Evolutionary conservation across 2,329 filamentous ascomycete species (phyloP), one percentile per base, ranked within the genome.

Genomic region (Passalora sequoiae): DNA sequence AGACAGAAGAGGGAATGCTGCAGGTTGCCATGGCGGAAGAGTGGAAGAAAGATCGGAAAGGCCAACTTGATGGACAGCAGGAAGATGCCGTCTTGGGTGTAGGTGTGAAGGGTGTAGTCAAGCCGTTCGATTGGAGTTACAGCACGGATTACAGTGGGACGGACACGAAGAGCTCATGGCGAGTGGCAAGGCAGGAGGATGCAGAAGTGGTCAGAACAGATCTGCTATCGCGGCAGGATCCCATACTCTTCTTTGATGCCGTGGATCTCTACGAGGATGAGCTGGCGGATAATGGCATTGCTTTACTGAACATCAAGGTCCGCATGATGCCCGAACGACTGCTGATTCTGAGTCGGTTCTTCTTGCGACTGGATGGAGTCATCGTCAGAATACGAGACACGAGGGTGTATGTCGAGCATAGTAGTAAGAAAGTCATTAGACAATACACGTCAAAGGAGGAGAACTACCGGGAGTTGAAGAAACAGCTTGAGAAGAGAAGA

Each of bases 111-210:
- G 88, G 96, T 62, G 83, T 96, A 19, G 87, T 98, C 42, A 89
- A 89, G 69, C 89, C 91, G 3, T 98, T 94, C 64, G 92, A 98
- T 69, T 98, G 92, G 92, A 95, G 88, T 50, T 98, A 97, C 69
- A 92, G 82, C 54, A 95, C 91, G 25, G 77, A 83, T 54, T 98
- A 95, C 67, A 77, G 76, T 44, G 92, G 92, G 38, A 87, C 84
- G 3, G 19, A 28, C 4, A 46, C 31, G 17, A 30, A 50, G 4
- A 41, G 49, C n/a, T 38, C 44, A 4, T 44, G 42, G 35, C 35
- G 42, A 8, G 20, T 10, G 4, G 42, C 36, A 7, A 15, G 10
- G 33, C 33, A 37, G 36, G 40, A 25, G 60, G 62, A 27, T 27
- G 61, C 47, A 46, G 42, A 40, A 43, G 31, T 59, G 60, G 92